Evolutionary conservation across 2,329 filamentous ascomycete genomes (phyloP), one percentile per base, ranked within the genome.

Genomic region (Canariomyces notabilis): DNA sequence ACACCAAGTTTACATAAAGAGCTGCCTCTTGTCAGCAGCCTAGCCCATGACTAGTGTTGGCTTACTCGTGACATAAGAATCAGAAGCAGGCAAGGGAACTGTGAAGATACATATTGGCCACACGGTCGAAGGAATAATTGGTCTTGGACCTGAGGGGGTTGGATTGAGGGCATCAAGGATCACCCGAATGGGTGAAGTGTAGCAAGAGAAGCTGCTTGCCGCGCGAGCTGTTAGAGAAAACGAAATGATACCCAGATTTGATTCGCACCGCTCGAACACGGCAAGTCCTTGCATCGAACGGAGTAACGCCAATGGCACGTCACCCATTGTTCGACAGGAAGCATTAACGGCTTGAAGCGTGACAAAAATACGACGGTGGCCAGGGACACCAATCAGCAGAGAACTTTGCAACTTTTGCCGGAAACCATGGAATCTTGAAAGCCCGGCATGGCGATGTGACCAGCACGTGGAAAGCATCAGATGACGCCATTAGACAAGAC

Each of bases 1-100:
- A 97, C 70, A 93, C 89, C 63, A 97, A 95, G 70, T 95, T 97
- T 68, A 90, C 89, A 61, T 96, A 76, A 69, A 29, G 12, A n/a
- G n/a, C n/a, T n/a, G 23, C 22, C 14, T 2, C 6, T 32, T 15
- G 20, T 23, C 22, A 43, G 36, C 37, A 14, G 31, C 15, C 21
- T 7, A 22, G 22, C 37, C 15, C 34, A 31, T 29, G 39, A 46
- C 34, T 20, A 29, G 9, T 8, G 26, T 29, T 29, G 14, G 26
- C 8, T 4, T 12, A 9, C 14, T 29, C 26, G 26, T 29, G 14
- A 4, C 7, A 29, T 9, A 29, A 29, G 26, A 12, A 12, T 4
- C 26, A 29, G 7, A 12, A 9, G 9, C 9, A 29, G 14, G 26
- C 9, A 40, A 39, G 32, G 11, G 19, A 23, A 6, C 6, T 20